Base-by-base conservation (phyloP, 495 filamentous ascomycete genomes). In the Penicillium waksmanii region DNA sequence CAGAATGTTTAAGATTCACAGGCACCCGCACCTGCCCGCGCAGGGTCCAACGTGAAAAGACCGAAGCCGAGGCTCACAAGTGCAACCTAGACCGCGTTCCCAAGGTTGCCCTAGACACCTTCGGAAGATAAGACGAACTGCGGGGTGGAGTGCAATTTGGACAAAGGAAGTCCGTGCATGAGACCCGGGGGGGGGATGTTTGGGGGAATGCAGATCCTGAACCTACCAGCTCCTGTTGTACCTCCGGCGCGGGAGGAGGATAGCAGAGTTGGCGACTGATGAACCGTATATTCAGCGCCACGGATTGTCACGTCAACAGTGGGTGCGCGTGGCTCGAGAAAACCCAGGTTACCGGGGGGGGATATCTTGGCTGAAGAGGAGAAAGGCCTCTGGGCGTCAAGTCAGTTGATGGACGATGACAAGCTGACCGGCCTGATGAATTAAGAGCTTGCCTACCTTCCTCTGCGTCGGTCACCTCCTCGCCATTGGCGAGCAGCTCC, bases 161-260 rank as follows among this genome's bases (percentile, higher is more conserved):
- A 31, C 27, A 31, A 31, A 31, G 27, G 1, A 17, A 35, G 61
- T 57, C 60, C 55, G 54, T 63, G 56, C 56, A 59, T 60, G 2
- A 31, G 8, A 25, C 19, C 18, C 31, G 35, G 43, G 53, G 48
- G 38, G 27, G 42, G 18, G 19, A 53, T 10, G 27, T 25, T 33
- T 40, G 56, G 51, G 55, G 46, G 49, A 40, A 17, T 38, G 21
- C 23, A 50, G 27, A 40, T 42, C n/a, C 11, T 4, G 53, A 27
- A 73, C 80, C 61, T 73, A 92, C 90, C 90, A 69, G 93, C 93
- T 56, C 95, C 95, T 4, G 95, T 98, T 1, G 95, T 98, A 1
- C 95, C 96, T 17, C 86, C 87, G 19, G 84, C 82, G 15, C 92
- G 86, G 57, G 87, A 84, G 7, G 92, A 95, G 2, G 85, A 84